phyloP scores from a whole-genome alignment of 2,329 filamentous ascomycete species.

The Aspergillus ochraceus region DNA sequence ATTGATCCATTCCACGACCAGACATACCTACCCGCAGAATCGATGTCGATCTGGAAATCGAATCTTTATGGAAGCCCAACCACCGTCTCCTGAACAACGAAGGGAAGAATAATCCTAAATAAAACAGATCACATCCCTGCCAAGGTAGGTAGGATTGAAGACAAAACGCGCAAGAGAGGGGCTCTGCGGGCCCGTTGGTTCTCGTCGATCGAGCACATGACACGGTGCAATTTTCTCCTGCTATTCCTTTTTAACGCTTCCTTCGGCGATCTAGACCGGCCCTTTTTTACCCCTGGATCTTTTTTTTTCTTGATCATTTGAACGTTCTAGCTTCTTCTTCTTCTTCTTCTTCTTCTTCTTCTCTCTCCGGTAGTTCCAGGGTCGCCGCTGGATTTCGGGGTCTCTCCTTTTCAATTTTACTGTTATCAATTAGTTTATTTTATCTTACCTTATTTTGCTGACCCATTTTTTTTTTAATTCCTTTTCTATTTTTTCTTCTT shows the following conservation, averaged over 20 bases:
- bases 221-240: constrained; percentile 19
- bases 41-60: neutral
- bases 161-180: constrained; percentile 9
- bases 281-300: constrained; percentile 12
- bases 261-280: constrained; percentile 13
- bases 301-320: constrained; percentile 13
- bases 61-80: neutral
- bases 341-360: constrained; percentile 1
- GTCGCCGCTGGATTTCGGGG: too few relatives aligned
- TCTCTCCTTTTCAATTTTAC: neutral
- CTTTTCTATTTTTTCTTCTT: neutral
- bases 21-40: neutral
- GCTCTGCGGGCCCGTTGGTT: constrained; percentile 12
- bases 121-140: constrained; percentile 5
- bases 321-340: constrained; percentile 5
- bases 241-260: constrained; percentile 7
- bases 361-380: neutral
- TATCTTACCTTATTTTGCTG: too few relatives aligned
- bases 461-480: neutral
- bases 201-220: constrained; percentile 21
- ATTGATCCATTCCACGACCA: neutral
- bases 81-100: neutral
- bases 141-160: constrained; percentile 2
- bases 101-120: neutral
- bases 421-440: too few relatives aligned